These are phyloP conservation scores for Omphalea diandra DNA, from an alignment of 441 rosid species.

Conservation along the genomic window DNA sequence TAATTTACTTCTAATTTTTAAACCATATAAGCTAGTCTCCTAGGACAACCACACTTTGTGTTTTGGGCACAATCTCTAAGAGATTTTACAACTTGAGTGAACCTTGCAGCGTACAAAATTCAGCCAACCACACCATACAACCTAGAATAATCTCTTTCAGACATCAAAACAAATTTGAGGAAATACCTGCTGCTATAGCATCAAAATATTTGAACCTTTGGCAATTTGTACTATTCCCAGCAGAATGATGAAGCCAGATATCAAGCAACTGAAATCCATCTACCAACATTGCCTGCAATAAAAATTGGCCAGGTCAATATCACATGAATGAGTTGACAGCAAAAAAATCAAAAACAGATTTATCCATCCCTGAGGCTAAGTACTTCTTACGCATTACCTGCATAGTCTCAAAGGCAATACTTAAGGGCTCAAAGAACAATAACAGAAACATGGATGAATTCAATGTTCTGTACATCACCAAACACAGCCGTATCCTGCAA, in stretches of 20 bases:
- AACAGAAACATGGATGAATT: slow-evolving; percentile 73
- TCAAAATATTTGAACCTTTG: slow-evolving; percentile 68
- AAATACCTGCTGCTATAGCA: slow-evolving; percentile 70
- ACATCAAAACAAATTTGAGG: slow-evolving; percentile 19
- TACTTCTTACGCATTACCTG: slow-evolving; percentile 55
- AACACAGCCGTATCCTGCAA: slow-evolving; percentile 82
- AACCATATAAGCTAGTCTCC: background rate
- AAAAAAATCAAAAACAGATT: background rate
- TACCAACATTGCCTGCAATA: slow-evolving; percentile 76
- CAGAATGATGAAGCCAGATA: slow-evolving; percentile 81
- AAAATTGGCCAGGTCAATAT: slow-evolving; percentile 19
- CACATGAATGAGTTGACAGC: slow-evolving; percentile 3
- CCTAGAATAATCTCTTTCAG: slow-evolving; percentile 10
- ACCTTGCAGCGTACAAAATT: background rate
- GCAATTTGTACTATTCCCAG: slow-evolving; percentile 56
- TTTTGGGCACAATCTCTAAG: background rate
- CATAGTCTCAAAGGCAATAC: slow-evolving; percentile 96
- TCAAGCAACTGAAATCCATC: slow-evolving; percentile 98
- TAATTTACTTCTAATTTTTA: background rate
- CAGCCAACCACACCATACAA: slow-evolving; percentile 15
- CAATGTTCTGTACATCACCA: slow-evolving; percentile 52
- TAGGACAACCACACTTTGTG: background rate
- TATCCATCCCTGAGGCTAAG: slow-evolving; percentile 1
- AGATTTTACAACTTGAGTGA: background rate
- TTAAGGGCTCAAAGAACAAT: slow-evolving; percentile 91